A percentile compares a stretch with the other conserved stretches of the same genome.
These are phyloP conservation scores for Ammopiptanthus mongolicus DNA, from an alignment of 306 rosid species.

Conservation along the genomic window DNA sequence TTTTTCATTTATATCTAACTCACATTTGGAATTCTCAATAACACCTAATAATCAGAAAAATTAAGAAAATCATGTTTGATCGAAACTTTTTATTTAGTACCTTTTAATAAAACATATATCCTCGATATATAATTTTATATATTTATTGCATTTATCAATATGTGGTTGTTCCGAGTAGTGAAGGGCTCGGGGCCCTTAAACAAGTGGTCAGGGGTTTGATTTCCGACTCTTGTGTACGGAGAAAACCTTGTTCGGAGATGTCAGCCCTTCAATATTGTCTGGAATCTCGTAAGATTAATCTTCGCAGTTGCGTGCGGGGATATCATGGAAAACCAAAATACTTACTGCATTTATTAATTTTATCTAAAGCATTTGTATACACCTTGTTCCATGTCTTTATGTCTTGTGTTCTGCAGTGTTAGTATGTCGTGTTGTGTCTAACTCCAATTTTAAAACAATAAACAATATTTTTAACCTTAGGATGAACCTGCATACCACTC, in stretches of 20 bases:
- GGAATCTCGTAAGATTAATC: too few species aligned
- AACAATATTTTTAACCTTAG: neutral
- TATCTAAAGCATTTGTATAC: neutral
- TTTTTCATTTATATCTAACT: too few species aligned
- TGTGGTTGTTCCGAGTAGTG: too few species aligned
- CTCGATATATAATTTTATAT: neutral
- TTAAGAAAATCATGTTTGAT: neutral
- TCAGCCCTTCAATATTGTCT: too few species aligned
- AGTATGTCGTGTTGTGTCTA: neutral
- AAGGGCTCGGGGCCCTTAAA: too few species aligned
- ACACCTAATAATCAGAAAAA: neutral
- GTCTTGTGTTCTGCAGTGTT: neutral
- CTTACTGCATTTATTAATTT: neutral
- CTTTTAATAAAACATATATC: neutral
- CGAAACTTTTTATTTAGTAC: neutral
- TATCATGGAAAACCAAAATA: too few species aligned
- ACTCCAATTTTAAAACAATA: constrained; percentile 3
- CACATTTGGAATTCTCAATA: too few species aligned
- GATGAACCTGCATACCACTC: neutral
- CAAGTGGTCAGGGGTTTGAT: too few species aligned
- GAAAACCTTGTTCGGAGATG: too few species aligned
- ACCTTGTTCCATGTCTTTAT: neutral
- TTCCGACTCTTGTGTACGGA: too few species aligned
- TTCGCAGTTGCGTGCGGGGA: too few species aligned
- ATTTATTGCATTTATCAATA: too few species aligned